Base-by-base conservation (phyloP, 2,329 filamentous ascomycete species). In the Cladophialophora immunda region DNA sequence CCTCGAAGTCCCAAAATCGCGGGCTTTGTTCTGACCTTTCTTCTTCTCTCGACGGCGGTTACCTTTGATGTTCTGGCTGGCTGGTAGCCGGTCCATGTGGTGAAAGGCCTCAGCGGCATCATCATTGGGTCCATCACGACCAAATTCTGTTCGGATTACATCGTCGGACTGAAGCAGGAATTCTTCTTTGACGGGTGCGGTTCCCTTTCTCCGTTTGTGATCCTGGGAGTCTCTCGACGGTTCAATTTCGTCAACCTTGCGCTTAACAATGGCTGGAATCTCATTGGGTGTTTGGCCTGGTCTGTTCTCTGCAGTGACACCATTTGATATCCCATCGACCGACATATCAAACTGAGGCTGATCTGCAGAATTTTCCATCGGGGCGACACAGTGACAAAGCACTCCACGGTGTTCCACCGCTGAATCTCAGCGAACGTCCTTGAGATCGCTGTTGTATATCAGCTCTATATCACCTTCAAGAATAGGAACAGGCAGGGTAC, bases 1-100 rank as follows among this genome's bases (percentile, higher is more conserved):
- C 68, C 88, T 86, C 50, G 92, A 95, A 70, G 84, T 88, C 58
- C 93, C 93, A 77, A 95, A 97, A 52, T 86, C 87, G 65, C 94
- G 90, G 71, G 88, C 88, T 70, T 90, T 93, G 79, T 98, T 97
- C 79, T 97, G 93, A 36, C 92, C 92, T 53, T 84, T 84, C 71
- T 87, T 80, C 75, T 89, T 90, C 74, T 86, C 84, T 76, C 87
- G 86, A 76, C 86, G 86, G 71, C 86, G 84, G 75, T 86, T 87
- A 73, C 52, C 41, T 63, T 68, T 74, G 77, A 68, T 72, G 74
- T 65, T 76, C 73, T 65, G 77, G 76, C 68, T 78, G 82, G 60
- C 74, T 76, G 66, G 71, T 76, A 57, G 77, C 50, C 76, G 76
- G 29, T 81, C 77, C 60, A 81, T 77, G 61, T 83, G 79, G 65